Evolutionary conservation across 2,329 filamentous ascomycete species (phyloP).

Genomic region (Aspergillus costaricaensis): DNA sequence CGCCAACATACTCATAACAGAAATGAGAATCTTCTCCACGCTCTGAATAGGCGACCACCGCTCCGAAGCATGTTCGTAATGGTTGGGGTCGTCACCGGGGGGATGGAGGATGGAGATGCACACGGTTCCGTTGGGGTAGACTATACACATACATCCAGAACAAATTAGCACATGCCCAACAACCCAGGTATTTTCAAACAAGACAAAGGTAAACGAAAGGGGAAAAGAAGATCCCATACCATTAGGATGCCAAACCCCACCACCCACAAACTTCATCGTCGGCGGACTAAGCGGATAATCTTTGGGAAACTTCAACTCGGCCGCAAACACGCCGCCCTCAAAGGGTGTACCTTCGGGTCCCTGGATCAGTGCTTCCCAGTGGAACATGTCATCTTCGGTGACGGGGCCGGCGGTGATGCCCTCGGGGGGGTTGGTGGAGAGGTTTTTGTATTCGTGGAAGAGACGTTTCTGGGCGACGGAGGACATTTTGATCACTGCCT

Average conservation of each 20-base stretch:
- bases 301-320: slow-evolving; percentile 89
- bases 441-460: slow-evolving; percentile 92
- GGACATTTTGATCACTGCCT: slow-evolving; percentile 26
- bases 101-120: slow-evolving; percentile 98
- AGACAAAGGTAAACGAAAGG: too few relatives aligned
- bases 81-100: slow-evolving; percentile 94
- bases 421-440: slow-evolving; percentile 93
- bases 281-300: slow-evolving; percentile 97
- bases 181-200: too few relatives aligned
- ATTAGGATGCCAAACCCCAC: slow-evolving; percentile 91
- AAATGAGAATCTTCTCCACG: slow-evolving; percentile 95
- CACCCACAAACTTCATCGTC: slow-evolving; percentile 91
- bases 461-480: slow-evolving; percentile 71
- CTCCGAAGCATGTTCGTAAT: slow-evolving; percentile 95
- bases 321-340: slow-evolving; percentile 92
- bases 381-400: slow-evolving; percentile 89
- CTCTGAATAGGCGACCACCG: slow-evolving; percentile 96
- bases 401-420: slow-evolving; percentile 94
- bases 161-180: too few relatives aligned
- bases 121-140: slow-evolving; percentile 87
- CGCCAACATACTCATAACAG: slow-evolving; percentile 96
- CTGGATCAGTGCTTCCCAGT: slow-evolving; percentile 96
- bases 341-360: slow-evolving; percentile 95
- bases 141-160: slow-evolving; percentile 47
- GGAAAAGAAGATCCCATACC: slow-evolving; percentile 61